phyloP scores from a whole-genome alignment of 768 basidiomycete species.

The Auricularia sp. region DNA sequence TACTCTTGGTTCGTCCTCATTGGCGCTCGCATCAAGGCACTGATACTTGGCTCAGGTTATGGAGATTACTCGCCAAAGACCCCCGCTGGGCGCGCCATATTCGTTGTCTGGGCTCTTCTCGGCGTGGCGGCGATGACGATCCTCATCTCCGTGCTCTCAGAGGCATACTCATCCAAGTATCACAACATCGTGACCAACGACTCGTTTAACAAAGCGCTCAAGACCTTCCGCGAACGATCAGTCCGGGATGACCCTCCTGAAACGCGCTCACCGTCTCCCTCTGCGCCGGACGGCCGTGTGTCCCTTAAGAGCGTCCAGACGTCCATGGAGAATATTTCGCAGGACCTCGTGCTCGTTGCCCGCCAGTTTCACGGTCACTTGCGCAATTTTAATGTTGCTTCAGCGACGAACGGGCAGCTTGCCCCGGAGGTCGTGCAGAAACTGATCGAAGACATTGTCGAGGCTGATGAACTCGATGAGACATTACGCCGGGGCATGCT shows the following conservation, averaged over 20 bases:
- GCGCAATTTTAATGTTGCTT: constrained; percentile 18
- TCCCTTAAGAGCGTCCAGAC: constrained; percentile 3
- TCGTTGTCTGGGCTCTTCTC: constrained; percentile 68
- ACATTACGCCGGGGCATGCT: constrained; percentile 30
- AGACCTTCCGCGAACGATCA: constrained; percentile 29
- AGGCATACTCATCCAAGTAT: constrained; percentile 58
- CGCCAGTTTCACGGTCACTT: constrained; percentile 27
- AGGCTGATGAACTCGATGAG: constrained; percentile 23
- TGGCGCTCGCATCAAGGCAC: background rate
- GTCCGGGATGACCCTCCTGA: constrained; percentile 7
- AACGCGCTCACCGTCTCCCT: background rate
- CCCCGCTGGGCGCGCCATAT: constrained; percentile 62
- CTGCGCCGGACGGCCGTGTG: background rate
- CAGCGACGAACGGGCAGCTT: background rate
- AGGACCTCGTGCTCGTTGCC: constrained; percentile 30
- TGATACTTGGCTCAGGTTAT: constrained; percentile 4
- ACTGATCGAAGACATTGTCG: constrained; percentile 33
- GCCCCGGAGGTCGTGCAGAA: constrained; percentile 16
- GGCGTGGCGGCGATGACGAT: constrained; percentile 72
- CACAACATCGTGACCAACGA: constrained; percentile 23
- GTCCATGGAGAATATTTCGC: constrained; percentile 14
- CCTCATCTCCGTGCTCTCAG: constrained; percentile 59
- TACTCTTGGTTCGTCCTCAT: constrained; percentile 48
- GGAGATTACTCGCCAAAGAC: constrained; percentile 55
- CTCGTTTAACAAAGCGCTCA: constrained; percentile 36